These are phyloP conservation scores for Pyricularia grisea DNA, from an alignment of 2,329 filamentous ascomycete species.

Conservation along the genomic window DNA sequence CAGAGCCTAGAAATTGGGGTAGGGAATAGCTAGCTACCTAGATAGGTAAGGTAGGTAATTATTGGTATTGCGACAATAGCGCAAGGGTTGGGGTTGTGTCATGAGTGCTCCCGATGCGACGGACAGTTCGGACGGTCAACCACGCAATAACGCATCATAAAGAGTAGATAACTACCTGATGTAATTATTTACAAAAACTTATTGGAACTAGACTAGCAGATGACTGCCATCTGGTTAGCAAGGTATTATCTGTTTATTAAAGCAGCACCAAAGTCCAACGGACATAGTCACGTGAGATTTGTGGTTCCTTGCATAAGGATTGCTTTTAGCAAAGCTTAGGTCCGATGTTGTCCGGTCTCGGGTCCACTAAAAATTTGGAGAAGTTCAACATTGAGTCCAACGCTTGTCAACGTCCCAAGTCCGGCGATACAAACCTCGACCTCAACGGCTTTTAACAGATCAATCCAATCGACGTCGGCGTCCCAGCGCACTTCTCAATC, in stretches of 20 bases:
- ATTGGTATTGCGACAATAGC: not conserved
- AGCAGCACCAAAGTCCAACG: not conserved
- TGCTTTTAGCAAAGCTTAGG: not conserved
- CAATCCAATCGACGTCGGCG: conserved; percentile 1
- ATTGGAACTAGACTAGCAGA: not conserved
- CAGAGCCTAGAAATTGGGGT: not conserved
- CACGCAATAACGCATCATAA: not conserved
- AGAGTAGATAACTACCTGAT: not conserved
- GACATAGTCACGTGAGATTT: not conserved
- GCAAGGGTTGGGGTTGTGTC: not conserved
- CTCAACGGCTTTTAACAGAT: not conserved
- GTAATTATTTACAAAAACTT: not conserved
- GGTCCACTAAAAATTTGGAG: conserved; percentile 5
- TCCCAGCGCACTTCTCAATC: not conserved
- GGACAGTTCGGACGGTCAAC: not conserved
- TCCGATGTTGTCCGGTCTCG: not conserved
- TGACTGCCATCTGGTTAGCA: not conserved
- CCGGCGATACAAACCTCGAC: not conserved
- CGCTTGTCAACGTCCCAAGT: conserved; percentile 1
- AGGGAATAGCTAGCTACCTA: not conserved
- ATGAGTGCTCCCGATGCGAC: not conserved
- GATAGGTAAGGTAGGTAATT: not conserved
- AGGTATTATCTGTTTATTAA: not conserved
- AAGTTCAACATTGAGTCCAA: not conserved
- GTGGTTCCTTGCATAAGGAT: not conserved